Evolutionary conservation across 2,329 filamentous ascomycete genomes (phyloP).

Genomic region (Ceratocystis eucalypticola): DNA sequence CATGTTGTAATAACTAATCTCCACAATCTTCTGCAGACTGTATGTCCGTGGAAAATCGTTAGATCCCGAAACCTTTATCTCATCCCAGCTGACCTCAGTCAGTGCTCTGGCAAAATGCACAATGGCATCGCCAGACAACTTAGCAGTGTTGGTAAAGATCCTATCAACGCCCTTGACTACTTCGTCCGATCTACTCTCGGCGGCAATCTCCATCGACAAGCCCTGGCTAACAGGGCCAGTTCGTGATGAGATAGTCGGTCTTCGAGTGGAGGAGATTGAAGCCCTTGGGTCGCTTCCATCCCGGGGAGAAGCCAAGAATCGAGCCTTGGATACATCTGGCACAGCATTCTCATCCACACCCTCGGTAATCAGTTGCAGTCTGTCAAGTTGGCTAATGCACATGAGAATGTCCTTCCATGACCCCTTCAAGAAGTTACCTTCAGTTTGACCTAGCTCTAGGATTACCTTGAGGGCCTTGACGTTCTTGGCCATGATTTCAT

Average conservation of each 20-base stretch:
- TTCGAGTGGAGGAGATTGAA: conserved; percentile 42
- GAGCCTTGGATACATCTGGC: conserved; percentile 78
- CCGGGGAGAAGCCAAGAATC: conserved; percentile 50
- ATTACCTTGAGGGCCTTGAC: conserved; percentile 86
- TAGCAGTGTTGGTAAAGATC: conserved; percentile 93
- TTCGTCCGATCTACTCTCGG: conserved; percentile 84
- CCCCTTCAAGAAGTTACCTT: conserved; percentile 75
- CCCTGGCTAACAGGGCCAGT: conserved; percentile 37
- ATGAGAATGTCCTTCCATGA: conserved; percentile 95
- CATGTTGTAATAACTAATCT: conserved; percentile 99
- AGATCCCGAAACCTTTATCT: conserved; percentile 92
- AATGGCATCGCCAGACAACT: conserved; percentile 84
- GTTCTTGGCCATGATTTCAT: conserved; percentile 92
- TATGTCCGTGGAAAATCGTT: conserved; percentile 94
- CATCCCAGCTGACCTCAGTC: conserved; percentile 96
- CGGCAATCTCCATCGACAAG: conserved; percentile 66
- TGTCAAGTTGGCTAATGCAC: conserved; percentile 89
- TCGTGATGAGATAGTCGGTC: conserved; percentile 20
- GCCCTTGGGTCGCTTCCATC: conserved; percentile 46
- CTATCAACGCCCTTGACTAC: conserved; percentile 86
- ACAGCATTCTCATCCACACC: conserved; percentile 87
- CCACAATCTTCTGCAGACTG: conserved; percentile 93
- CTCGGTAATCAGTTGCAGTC: conserved; percentile 85
- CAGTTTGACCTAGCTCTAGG: conserved; percentile 80
- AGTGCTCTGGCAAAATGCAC: conserved; percentile 86